Conservation (phyloP, 768 basidiomycete species). For the Naganishia randhawae region DNA sequence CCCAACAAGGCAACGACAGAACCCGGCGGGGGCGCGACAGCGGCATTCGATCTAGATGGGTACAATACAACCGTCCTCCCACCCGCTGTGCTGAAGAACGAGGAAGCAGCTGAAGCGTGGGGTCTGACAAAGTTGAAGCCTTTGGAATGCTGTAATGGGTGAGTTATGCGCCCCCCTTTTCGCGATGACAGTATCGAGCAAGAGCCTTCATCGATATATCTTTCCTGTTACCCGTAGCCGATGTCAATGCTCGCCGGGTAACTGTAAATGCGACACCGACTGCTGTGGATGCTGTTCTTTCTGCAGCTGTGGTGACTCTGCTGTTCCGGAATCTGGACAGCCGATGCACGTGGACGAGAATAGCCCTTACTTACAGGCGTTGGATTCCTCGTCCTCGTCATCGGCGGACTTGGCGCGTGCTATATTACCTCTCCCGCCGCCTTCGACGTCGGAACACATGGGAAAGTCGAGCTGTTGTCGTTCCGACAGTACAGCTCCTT, state of each 20-base stretch:
- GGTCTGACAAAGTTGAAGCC: conserved; percentile 47
- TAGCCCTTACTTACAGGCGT: background rate
- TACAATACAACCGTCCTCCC: conserved; percentile 44
- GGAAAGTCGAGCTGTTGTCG: background rate
- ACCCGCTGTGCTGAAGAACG: conserved; percentile 34
- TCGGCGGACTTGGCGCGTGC: background rate
- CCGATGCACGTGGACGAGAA: conserved; percentile 17
- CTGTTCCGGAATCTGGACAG: background rate
- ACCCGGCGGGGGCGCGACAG: background rate
- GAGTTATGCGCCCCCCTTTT: background rate
- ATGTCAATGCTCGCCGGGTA: conserved; percentile 47
- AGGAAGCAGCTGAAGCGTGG: conserved; percentile 37
- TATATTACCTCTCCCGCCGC: background rate
- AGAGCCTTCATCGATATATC: conserved; percentile 16
- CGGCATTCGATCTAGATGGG: conserved; percentile 31
- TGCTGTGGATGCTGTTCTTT: conserved; percentile 50
- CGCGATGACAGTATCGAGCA: too few species aligned
- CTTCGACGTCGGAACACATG: background rate
- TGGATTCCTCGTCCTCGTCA: background rate
- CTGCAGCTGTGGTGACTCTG: conserved; percentile 40
- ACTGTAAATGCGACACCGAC: conserved; percentile 48
- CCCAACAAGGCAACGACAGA: background rate
- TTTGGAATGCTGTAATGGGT: conserved; percentile 49
- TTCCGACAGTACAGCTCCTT: background rate
- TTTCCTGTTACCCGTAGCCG: conserved; percentile 23